Base-by-base conservation (phyloP, 192 early-diverging fungal genomes). In the Backusella australiensis region DNA sequence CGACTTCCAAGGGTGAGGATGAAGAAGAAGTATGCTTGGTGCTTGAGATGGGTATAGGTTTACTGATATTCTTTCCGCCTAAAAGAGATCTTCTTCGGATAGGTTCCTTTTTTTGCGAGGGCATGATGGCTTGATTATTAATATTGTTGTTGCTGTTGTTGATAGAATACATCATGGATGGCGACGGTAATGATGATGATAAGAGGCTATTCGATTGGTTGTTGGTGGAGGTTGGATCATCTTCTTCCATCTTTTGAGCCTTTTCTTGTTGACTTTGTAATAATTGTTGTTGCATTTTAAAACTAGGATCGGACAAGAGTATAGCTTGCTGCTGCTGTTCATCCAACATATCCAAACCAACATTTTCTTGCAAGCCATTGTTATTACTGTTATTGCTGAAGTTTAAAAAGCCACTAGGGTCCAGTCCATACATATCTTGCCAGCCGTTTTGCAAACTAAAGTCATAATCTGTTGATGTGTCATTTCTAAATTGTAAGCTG, bases 281-380 rank as follows among this genome's bases (percentile, higher is more conserved):
- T 15, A 70, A 35, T 34, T 77, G 75, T 29, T 77, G 75, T 42
- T 77, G 75, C 23, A 56, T 69, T 26, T 71, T n/a, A 71, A 69
- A 77, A 15, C 44, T 59, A 42, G 75, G 75, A 53, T 77, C 75
- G 44, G 75, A 77, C 21, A 77, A 41, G 23, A 77, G 69, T 65
- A 77, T 77, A 21, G 49, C 68, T 21, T 77, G 75, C 4, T 72
- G 70, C n/a, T 72, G 56, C 4, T 63, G 56, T 29, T 63, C 56
- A 63, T 63, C 56, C 56, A 63, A 63, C 56, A 63, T 63, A 63
- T 63, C 56, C 23, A 63, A 63, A 26, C 56, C 56, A 11, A 29
- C 12, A 29, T 63, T 49, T 49, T 49, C 46, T 49, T 49, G 46
- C 6, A n/a, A 29, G 12, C 53, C 23, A 11, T 63, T 63, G 11